Evolutionary conservation across 768 basidiomycete genomes (phyloP), one percentile per base, ranked within the genome.

Genomic region (Lentinula detonsa): DNA sequence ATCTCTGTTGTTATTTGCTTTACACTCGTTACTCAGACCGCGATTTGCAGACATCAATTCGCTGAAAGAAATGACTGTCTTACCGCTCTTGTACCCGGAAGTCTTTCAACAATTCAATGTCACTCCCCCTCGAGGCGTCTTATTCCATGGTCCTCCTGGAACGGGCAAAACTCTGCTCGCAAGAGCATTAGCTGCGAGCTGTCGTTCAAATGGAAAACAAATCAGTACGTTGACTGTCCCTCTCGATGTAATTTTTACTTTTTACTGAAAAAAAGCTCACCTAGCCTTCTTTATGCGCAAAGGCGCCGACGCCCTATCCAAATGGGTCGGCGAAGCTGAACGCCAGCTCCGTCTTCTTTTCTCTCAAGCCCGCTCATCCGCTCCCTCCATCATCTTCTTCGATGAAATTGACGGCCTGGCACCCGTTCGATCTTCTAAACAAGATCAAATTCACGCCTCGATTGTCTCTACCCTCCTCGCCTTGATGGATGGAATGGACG

Each of bases 271-370:
- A 28, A 28, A 28, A 39, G 31, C 5, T 46, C 21, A 9, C 21
- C 21, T 18, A 95, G 95, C 97, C 1, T 99, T 99, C 79, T 99
- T 96, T 81, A 98, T 99, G 97, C 89, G 97, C 53, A 99, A 99
- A 75, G 97, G 97, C 18, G 97, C 97, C 37, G 97, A 99, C 73
- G 93, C 91, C 65, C 80, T 98, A 33, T 95, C 94, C 6, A 99
- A 99, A 76, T 99, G 96, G 96, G 97, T 99, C 11, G 97, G 97
- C 57, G 97, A 99, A 75, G 96, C 97, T 5, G 97, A 98, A 70
- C 86, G 97, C 1, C 96, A 98, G 71, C 81, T 99, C 2, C 86
- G 97, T 1, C 81, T 98, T 43, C 80, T 98, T 13, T 99, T 99
- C 71, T 96, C 98, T 65, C 96, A 98, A 77, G 97, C 97, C 1